Evolutionary conservation across 306 rosid genomes (phyloP), one percentile per base, ranked within the genome.

Genomic region (Pyrus bretschneideri): DNA sequence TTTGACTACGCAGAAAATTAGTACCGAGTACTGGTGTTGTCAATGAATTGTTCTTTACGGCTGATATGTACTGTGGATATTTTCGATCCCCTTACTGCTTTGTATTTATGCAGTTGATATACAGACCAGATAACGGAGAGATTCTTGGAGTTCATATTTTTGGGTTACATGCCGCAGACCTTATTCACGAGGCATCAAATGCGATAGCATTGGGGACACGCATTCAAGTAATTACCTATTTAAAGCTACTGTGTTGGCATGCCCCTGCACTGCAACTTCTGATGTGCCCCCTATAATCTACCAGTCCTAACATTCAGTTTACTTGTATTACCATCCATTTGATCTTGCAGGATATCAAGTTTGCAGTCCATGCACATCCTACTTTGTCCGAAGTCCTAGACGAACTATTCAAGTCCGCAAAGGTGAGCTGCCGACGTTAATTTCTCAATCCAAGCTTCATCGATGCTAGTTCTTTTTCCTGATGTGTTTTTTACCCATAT

Each of bases 161-260:
- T 62, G 99, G 99, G 80, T 83, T 95, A 89, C 99, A 95, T 69
- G 99, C 99, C n/a, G 99, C 99, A 29, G 99, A 95, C 84, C 99
- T 95, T 74, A 95, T 95, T 71, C 99, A 95, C 15, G 99, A 95
- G 89, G 99, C 97, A 72, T 95, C 99, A 67, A 95, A 95, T 67
- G 97, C 97, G 45, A 92, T 95, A 44, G 97, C 97, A 55, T 78
- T 95, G 67, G 96, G 96, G 68, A 92, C 97, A 49, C 90, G 92
- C 38, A 88, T 95, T 86, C 97, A 92, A 88, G 97, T 92, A 65
- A 80, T 45, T 62, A 31, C 22, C 40, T 11, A 35, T 42, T 31
- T 60, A 19, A 59, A 40, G 69, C 29, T 60, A 42, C 15, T 23
- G 25, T 59, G 67, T 40, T 25, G n/a, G 55, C 55, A 11, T 38